Evolutionary conservation across 2,329 filamentous ascomycete genomes (phyloP), one percentile per base, ranked within the genome.

Genomic region (Cladosporium sp.): DNA sequence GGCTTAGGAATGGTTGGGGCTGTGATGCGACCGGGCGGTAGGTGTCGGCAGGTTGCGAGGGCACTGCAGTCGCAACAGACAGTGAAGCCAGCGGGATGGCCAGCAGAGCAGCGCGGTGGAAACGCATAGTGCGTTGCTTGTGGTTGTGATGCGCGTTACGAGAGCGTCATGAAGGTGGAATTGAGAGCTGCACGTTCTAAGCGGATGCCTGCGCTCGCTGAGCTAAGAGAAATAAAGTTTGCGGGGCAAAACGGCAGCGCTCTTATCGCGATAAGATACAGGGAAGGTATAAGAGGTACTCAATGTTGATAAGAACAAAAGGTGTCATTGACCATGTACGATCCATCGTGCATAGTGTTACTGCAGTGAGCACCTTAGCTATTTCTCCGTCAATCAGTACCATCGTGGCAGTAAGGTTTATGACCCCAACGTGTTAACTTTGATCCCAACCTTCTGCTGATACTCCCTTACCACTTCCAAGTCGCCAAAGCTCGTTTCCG

Each of bases 401-500:
- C 1, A 4, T 8, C 17, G 12, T 10, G 13, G 3, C 42, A 28
- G 15, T 15, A n/a, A 15, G 7, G 6, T 2, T 4, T n/a, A n/a
- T 24, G 42, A 20, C 10, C 1, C 28, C 10, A 4, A 20, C 35
- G 19, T 28, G 12, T 40, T 10, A 39, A 25, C 20, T 40, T 44
- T 44, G 22, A 65, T 39, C 20, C 61, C 64, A 8, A 61, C 55
- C 10, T 54, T 60, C 25, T 56, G 36, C 9, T 64, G 61, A 56
- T 73, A 73, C 2, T 64, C 65, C 2, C 59, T 54, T 8, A 73
- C 55, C 10, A 68, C 60, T 8, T 55, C 60, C 20, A 50, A 55
- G 52, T 69, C 69, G 4, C 58, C 59, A 55, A 73, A 72, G 51
- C 67, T 70, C 6, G 65, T 60, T 13, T 54, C 58, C 1, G 70